Evolutionary conservation across 257 asterid species (phyloP).

Genomic region (Apocynum venetum): DNA sequence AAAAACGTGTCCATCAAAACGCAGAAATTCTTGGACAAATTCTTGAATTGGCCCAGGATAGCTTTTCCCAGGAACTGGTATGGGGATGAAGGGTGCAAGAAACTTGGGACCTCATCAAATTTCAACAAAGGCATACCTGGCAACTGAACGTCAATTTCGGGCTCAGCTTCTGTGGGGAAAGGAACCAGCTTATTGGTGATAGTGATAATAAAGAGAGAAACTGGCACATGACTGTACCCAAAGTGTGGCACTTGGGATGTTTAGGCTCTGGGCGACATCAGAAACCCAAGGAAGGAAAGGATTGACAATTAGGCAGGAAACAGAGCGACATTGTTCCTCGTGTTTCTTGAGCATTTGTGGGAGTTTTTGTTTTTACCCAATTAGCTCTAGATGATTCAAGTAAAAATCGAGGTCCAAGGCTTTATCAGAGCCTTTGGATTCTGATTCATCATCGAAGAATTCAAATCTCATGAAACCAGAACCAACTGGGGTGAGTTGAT

Average conservation of each 20-base stretch:
- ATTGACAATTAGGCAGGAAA: conserved; percentile 56
- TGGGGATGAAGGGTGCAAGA: conserved; percentile 46
- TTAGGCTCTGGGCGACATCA: conserved; percentile 50
- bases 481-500: conserved; percentile 41
- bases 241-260: conserved; percentile 57
- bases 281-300: conserved; percentile 70
- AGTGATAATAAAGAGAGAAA: conserved; percentile 58
- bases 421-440: conserved; percentile 15
- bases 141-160: conserved; percentile 44
- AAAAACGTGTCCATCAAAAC: conserved; percentile 63
- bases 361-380: conserved; percentile 41
- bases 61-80: conserved; percentile 31
- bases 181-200: conserved; percentile 26
- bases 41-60: conserved; percentile 51
- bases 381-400: conserved; percentile 41
- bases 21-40: conserved; percentile 42
- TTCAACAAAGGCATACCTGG: conserved; percentile 57
- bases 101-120: conserved; percentile 61
- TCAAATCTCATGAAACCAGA: conserved; percentile 55
- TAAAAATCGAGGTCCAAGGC: conserved; percentile 20
- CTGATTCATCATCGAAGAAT: conserved; percentile 67
- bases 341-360: conserved; percentile 38
- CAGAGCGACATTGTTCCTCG: conserved; percentile 47
- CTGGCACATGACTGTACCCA: conserved; percentile 80
- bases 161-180: conserved; percentile 50